Conservation (phyloP, 2,329 filamentous ascomycete species). For the Cytospora paraplurivora region DNA sequence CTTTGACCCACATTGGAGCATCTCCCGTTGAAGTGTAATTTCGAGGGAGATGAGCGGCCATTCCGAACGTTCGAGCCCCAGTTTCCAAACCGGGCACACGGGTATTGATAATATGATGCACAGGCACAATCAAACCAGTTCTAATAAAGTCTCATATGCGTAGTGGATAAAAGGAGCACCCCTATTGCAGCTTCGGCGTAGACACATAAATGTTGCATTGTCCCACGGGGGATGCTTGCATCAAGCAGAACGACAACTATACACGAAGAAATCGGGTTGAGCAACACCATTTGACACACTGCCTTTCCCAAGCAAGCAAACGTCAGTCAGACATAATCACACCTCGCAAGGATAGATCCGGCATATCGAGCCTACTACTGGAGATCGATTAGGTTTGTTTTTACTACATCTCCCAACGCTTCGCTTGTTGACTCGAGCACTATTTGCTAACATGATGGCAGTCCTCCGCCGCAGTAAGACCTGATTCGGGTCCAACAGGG, state of each 20-base stretch:
- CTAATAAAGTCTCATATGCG: constrained; percentile 13
- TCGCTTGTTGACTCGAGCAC: too few relatives aligned
- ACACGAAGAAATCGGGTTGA: not conserved
- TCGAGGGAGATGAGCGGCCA: constrained; percentile 17
- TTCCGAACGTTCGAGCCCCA: constrained; percentile 20
- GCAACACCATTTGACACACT: not conserved
- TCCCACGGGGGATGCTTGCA: constrained; percentile 2
- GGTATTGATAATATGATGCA: constrained; percentile 13
- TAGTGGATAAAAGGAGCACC: constrained; percentile 3
- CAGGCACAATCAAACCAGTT: constrained; percentile 18
- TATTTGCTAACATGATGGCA: too few relatives aligned
- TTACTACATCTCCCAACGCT: too few relatives aligned
- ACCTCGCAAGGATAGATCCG: too few relatives aligned
- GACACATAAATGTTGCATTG: constrained; percentile 13
- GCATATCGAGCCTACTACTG: too few relatives aligned
- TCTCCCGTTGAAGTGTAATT: constrained; percentile 13
- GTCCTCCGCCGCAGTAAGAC: too few relatives aligned
- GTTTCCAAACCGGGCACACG: constrained; percentile 19
- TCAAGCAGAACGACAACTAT: not conserved
- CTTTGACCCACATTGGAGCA: constrained; percentile 12
- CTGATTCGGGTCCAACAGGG: too few relatives aligned
- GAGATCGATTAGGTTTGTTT: too few relatives aligned
- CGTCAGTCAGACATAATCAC: too few relatives aligned
- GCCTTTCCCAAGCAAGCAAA: not conserved
- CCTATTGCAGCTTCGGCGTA: constrained; percentile 3